These are phyloP conservation scores for Gyrodon lividus DNA, from an alignment of 768 basidiomycete genomes.

Conservation along the genomic window DNA sequence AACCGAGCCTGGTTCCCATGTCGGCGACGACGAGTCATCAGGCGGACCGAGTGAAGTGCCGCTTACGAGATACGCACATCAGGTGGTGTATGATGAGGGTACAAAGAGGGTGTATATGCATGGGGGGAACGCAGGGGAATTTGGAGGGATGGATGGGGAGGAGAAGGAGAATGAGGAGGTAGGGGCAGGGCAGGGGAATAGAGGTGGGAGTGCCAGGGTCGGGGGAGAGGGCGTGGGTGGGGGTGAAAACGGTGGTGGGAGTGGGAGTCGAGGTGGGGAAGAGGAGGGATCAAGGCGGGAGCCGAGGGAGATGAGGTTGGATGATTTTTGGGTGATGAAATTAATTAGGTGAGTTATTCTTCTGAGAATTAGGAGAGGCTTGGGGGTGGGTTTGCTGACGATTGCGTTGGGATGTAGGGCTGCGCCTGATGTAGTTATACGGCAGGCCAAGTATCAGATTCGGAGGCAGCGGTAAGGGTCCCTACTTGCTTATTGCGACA, in stretches of 20 bases:
- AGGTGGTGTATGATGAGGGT: constrained; percentile 67
- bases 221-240: constrained; percentile 15
- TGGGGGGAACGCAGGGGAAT: constrained; percentile 69
- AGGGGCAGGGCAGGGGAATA: constrained; percentile 4
- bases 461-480: constrained; percentile 69
- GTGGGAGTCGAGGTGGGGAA: constrained; percentile 1
- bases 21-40: not conserved
- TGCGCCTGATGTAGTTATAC: constrained; percentile 59
- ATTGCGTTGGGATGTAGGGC: constrained; percentile 41
- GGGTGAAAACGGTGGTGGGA: not conserved
- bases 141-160: constrained; percentile 14
- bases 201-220: not conserved
- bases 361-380: not conserved
- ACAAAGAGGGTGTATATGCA: constrained; percentile 64
- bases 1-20: not conserved
- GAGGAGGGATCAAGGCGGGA: constrained; percentile 7
- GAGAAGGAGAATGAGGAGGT: constrained; percentile 24
- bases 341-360: constrained; percentile 51
- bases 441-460: constrained; percentile 60
- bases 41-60: constrained; percentile 40
- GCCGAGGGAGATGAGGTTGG: constrained; percentile 49
- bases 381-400: not conserved
- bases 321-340: constrained; percentile 79
- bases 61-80: constrained; percentile 70
- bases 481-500: not conserved